Conservation (phyloP, 768 basidiomycete species). For the Pleurotus ostreatus region DNA sequence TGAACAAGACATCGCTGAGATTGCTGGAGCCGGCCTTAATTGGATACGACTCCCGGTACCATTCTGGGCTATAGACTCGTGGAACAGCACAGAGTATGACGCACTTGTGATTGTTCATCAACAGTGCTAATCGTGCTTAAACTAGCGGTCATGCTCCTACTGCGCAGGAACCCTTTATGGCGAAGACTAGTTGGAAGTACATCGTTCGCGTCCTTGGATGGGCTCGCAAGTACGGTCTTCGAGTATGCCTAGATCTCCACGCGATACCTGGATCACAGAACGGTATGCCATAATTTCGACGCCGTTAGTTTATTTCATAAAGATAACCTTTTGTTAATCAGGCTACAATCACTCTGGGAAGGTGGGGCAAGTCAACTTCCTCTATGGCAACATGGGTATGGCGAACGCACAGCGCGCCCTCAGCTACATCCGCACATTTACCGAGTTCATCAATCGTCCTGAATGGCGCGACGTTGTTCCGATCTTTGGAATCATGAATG, state of each 20-base stretch:
- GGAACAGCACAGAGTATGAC: constrained; percentile 27
- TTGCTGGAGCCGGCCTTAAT: constrained; percentile 92
- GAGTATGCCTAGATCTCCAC: constrained; percentile 89
- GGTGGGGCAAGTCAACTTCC: constrained; percentile 73
- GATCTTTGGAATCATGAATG: constrained; percentile 89
- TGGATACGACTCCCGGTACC: constrained; percentile 87
- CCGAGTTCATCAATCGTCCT: constrained; percentile 90
- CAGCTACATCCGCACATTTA: constrained; percentile 82
- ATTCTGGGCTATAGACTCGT: constrained; percentile 90
- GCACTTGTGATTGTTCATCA: not conserved
- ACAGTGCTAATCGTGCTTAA: not conserved
- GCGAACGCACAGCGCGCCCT: constrained; percentile 91
- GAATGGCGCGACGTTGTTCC: constrained; percentile 79
- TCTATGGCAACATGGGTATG: constrained; percentile 90
- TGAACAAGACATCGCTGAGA: constrained; percentile 90
- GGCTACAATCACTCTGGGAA: constrained; percentile 79
- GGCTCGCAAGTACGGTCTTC: constrained; percentile 95
- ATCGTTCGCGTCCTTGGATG: constrained; percentile 41
- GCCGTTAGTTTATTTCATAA: too few species aligned
- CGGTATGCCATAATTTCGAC: constrained; percentile 51
- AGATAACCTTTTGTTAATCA: not conserved
- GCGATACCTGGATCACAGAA: constrained; percentile 82
- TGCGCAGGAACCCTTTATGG: constrained; percentile 71
- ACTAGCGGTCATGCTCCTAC: constrained; percentile 2
- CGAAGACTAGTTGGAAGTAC: constrained; percentile 76